A percentile compares a stretch with the other conserved stretches of the same genome.
phyloP scores from a whole-genome alignment of 2,329 filamentous ascomycete species.

The Neofusicoccum parvum region DNA sequence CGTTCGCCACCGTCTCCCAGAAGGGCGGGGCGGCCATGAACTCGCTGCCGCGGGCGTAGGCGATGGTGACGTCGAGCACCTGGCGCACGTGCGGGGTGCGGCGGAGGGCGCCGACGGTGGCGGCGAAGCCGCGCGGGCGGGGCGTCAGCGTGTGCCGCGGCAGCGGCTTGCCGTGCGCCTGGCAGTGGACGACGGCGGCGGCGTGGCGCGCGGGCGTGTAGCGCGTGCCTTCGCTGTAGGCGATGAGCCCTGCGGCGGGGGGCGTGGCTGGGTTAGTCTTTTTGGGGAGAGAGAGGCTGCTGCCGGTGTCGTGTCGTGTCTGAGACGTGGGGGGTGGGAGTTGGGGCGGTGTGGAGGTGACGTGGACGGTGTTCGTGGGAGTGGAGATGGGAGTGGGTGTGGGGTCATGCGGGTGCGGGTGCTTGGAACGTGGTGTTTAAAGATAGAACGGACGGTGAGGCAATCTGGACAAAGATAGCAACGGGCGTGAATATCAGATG shows the following conservation, averaged over 20 bases:
- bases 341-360: background rate
- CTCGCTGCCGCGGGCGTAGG: conserved; percentile 32
- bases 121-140: conserved; percentile 63
- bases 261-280: conserved; percentile 2
- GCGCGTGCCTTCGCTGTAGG: conserved; percentile 65
- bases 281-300: too few relatives aligned
- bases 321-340: background rate
- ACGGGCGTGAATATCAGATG: background rate
- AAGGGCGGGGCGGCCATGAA: conserved; percentile 39
- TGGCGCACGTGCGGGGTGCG: conserved; percentile 35
- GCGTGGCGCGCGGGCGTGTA: conserved; percentile 58
- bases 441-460: background rate
- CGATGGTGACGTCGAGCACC: conserved; percentile 44
- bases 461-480: background rate
- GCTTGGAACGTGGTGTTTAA: background rate
- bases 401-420: too few relatives aligned
- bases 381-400: background rate
- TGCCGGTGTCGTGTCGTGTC: background rate
- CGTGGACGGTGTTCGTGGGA: background rate
- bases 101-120: conserved; percentile 58
- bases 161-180: conserved; percentile 51
- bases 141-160: conserved; percentile 62
- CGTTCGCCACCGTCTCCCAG: conserved; percentile 31
- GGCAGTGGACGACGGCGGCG: conserved; percentile 57
- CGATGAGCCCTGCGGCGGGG: conserved; percentile 58